phyloP scores from a whole-genome alignment of 1,139 yeast species.

The Debaryomyces fabryi region DNA sequence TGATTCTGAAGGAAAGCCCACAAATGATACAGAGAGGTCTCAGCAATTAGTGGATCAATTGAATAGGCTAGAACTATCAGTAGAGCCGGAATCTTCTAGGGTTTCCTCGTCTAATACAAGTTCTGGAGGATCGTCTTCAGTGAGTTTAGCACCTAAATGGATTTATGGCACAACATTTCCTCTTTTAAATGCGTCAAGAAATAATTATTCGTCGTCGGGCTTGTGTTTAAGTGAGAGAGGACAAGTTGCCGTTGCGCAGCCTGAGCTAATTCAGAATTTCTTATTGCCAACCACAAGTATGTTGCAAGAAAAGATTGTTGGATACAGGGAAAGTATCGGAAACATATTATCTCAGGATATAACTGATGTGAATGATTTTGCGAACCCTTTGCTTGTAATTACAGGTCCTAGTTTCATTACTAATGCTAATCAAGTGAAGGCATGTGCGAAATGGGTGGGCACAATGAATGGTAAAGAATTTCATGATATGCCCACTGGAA shows the following conservation, averaged over 20 bases:
- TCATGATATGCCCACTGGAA: conserved; percentile 9
- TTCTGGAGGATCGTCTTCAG: conserved; percentile 1
- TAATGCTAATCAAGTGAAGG: conserved; percentile 33
- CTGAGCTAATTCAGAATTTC: conserved; percentile 47
- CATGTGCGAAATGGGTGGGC: conserved; percentile 48
- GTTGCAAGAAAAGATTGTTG: conserved; percentile 31
- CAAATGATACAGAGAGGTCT: neutral
- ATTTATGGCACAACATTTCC: conserved; percentile 22
- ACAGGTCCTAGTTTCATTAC: conserved; percentile 42
- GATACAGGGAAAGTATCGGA: conserved; percentile 20
- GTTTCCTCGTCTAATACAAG: neutral
- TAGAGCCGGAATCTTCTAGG: neutral
- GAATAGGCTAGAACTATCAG: neutral
- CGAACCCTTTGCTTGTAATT: conserved; percentile 35
- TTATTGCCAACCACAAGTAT: conserved; percentile 36
- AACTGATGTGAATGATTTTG: conserved; percentile 3
- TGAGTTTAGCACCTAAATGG: conserved; percentile 16
- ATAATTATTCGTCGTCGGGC: conserved; percentile 19
- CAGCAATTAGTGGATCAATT: neutral
- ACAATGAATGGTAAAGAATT: conserved; percentile 21
- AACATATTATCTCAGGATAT: conserved; percentile 17
- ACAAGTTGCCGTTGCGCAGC: conserved; percentile 43
- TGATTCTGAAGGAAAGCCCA: neutral
- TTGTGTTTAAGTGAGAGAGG: conserved; percentile 31
- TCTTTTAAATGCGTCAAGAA: conserved; percentile 10